Evolutionary conservation across 2,329 filamentous ascomycete genomes (phyloP), one percentile per base, ranked within the genome.

Genomic region (Exophiala bonariae): DNA sequence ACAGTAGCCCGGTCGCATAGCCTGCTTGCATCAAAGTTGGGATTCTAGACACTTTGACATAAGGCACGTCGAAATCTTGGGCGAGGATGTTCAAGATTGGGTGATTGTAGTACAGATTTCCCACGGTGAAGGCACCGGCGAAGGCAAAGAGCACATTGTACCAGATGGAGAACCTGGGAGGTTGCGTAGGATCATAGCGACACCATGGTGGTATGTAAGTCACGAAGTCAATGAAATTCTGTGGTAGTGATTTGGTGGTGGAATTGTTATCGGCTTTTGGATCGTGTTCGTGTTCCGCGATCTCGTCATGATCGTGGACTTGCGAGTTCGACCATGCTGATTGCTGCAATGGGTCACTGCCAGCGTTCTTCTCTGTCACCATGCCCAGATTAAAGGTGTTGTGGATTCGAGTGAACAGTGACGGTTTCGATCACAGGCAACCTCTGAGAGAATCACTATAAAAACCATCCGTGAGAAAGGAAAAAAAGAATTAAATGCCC

Each of bases 1-100:
- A 82, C 13, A 92, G 67, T 16, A 93, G 63, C 0, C 88, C 87
- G 0, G 74, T 75, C 1, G 87, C 87, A 66, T 93, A 93, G 1
- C 88, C 88, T 2, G 86, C 85, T 64, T 93, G 89, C 66, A 87
- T 82, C 34, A 90, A 70, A 0, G 88, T 92, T 1, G 88, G 86
- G 18, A 92, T 82, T 32, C 80, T 67, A 3, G 79, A 74, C 0
- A 87, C 81, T 44, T 77, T 73, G 59, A 89, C 86, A 59, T 89
- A 85, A 7, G 75, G 77, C 38, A 92, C 83, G 43, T 77, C 61
- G 60, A 93, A 92, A 13, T 86, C 83, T 8, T 74, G 64, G 0
- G 88, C 87, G 32, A 93, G 75, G 41, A 86, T 80, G 61, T 90
- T 89, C 18, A 92, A 71, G 37, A 92, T 87, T 0, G 88, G 86